Evolutionary conservation across 768 basidiomycete species (phyloP), one percentile per base, ranked within the genome.

Genomic region (Cystobasidium onofrii): DNA sequence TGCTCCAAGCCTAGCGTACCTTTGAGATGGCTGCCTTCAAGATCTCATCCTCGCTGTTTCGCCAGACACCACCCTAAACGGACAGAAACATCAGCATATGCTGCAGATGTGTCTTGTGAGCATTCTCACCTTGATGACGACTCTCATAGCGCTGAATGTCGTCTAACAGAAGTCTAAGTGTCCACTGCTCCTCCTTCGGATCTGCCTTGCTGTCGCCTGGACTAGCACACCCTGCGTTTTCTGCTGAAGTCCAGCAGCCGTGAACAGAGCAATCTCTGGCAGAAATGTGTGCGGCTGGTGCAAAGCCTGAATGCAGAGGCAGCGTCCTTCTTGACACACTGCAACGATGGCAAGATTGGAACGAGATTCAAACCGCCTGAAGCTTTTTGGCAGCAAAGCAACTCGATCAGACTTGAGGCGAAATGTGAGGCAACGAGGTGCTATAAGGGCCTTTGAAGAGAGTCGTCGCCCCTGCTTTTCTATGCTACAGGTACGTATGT

Each of bases 21-120:
- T 82, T 82, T 82, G 82, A 82, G 76, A 98, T 98, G 78, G 96
- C 96, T 75, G 96, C 96, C 83, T 99, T 99, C 78, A 99, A 86
- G 65, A 99, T 96, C 82, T 99, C 96, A 81, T 99, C 78, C 82
- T 94, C 92, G 27, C 92, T 92, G 84, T 93, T 93, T 89, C 92
- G 79, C 80, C 81, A 81, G 50, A 80, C 80, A 65, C 75, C 76
- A n/a, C 66, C 75, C 34, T 55, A 46, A n/a, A 36, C n/a, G 46
- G n/a, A 12, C 9, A 27, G 1, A 29, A 10, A 43, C 7, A n/a
- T 44, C 25, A 75, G 70, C 36, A n/a, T 46, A n/a, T 27, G 29
- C 27, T 60, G 31, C 57, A 54, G 12, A 25, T 20, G 31, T n/a
- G 9, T 55, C 17, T 10, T 29, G 23, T 10, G 29, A 12, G 23